Conservation (phyloP, 2,329 filamentous ascomycete species). For the Cladophialophora immunda region DNA sequence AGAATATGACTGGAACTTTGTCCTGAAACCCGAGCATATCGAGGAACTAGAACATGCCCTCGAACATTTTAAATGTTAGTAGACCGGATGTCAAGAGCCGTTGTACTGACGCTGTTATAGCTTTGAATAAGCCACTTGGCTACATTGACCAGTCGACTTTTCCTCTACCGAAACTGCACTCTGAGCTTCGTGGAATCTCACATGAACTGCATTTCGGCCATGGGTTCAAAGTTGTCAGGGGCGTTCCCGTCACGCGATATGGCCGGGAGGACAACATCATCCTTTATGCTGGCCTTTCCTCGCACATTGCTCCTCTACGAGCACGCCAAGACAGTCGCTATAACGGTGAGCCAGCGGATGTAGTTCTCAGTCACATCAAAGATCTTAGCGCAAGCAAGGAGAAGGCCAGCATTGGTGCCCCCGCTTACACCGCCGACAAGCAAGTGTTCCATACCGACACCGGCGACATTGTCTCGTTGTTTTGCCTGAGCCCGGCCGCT, state of each 20-base stretch:
- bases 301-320: slow-evolving; percentile 51
- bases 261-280: slow-evolving; percentile 50
- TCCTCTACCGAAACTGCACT: slow-evolving; percentile 49
- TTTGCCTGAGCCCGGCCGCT: slow-evolving; percentile 56
- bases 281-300: slow-evolving; percentile 55
- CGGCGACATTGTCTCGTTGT: slow-evolving; percentile 63
- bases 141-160: slow-evolving; percentile 58
- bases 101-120: slow-evolving; percentile 38
- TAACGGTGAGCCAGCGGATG: slow-evolving; percentile 58
- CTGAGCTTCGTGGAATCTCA: slow-evolving; percentile 46
- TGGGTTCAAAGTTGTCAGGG: slow-evolving; percentile 57
- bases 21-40: slow-evolving; percentile 49
- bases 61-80: slow-evolving; percentile 51
- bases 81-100: background rate
- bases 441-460: slow-evolving; percentile 66
- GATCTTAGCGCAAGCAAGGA: slow-evolving; percentile 59
- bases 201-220: slow-evolving; percentile 50
- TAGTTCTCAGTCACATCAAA: slow-evolving; percentile 69
- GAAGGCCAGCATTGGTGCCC: slow-evolving; percentile 52
- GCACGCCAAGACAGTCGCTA: slow-evolving; percentile 55
- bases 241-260: slow-evolving; percentile 50
- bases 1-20: slow-evolving; percentile 53
- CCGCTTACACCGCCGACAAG: slow-evolving; percentile 61
- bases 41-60: slow-evolving; percentile 55
- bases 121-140: slow-evolving; percentile 44